Base-by-base conservation (phyloP, 1,284 basidiomycete genomes). In the Vanrija sp. region DNA sequence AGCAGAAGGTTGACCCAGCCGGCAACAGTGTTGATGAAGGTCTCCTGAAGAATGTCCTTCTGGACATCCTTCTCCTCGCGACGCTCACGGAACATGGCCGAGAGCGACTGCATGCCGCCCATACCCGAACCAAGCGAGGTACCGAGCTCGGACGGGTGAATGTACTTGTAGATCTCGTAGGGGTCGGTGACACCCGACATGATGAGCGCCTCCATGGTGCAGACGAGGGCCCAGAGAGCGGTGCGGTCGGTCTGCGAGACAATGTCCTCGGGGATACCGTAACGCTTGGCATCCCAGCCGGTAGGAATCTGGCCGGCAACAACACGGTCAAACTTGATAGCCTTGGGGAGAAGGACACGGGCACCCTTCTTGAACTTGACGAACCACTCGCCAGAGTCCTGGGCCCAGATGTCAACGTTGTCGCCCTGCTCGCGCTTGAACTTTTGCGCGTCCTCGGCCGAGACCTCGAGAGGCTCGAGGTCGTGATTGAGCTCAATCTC, bases 321-420 rank as follows among this genome's bases (percentile, higher is more conserved):
- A 49, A 89, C 85, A 55, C 95, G 89, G 74, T 87, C 91, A 82
- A 98, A 98, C 68, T 83, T 85, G 83, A 98, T 87, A 3, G 95
- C 89, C 80, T 98, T 98, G 58, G 95, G 95, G 47, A 98, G 86
- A 64, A 89, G 83, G 66, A 98, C 82, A 54, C 92, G 87, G 12
- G 95, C 93, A 54, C 95, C 96, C 80, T 94, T 96, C 86, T 98
- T 98, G 83, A 98, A 88, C 79, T 97, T 96, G 70, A 94, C 92
- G 67, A 90, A 92, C 89, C 89, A 97, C 71, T 94, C 91, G 38
- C 89, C 91, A 18, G 89, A 88, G 66, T 88, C 87, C 45, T 85
- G 86, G 8, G 86, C 87, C 91, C 93, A 97, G 67, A 91, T 85
- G 71, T 98, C 93, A 72, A 92, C 95, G 73, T 93, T 95, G 69